A percentile compares a stretch with the other conserved stretches of the same genome.
Conservation (phyloP, 2,329 filamentous ascomycete species). For the Pyrenophora seminiperda region DNA sequence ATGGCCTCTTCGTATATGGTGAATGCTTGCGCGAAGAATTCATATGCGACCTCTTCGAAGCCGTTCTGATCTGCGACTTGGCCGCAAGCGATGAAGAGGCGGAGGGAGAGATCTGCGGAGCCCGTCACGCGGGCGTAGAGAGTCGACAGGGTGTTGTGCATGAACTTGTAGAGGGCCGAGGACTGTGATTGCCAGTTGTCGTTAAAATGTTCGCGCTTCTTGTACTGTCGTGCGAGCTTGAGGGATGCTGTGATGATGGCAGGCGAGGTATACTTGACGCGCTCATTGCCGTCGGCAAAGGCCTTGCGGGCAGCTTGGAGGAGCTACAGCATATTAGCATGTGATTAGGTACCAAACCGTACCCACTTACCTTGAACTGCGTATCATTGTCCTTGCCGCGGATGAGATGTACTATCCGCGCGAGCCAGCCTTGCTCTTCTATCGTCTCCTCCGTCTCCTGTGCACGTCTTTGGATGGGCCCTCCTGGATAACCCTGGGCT, state of each 20-base stretch:
- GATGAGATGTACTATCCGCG: slow-evolving; percentile 87
- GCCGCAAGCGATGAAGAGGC: slow-evolving; percentile 88
- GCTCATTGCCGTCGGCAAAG: slow-evolving; percentile 89
- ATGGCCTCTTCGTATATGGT: slow-evolving; percentile 97
- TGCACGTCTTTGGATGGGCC: slow-evolving; percentile 72
- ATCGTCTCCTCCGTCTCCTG: slow-evolving; percentile 95
- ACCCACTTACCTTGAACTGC: slow-evolving; percentile 71
- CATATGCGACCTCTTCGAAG: slow-evolving; percentile 95
- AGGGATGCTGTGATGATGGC: slow-evolving; percentile 88
- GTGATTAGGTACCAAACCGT: too few relatives aligned
- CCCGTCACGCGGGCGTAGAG: slow-evolving; percentile 87
- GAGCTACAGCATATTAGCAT: slow-evolving; percentile 56
- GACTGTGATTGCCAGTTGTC: slow-evolving; percentile 75
- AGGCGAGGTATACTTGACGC: slow-evolving; percentile 93
- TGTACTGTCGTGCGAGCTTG: slow-evolving; percentile 86
- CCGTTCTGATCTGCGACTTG: slow-evolving; percentile 90
- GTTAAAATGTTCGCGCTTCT: slow-evolving; percentile 84
- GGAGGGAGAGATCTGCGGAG: slow-evolving; percentile 84
- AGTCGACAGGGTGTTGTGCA: slow-evolving; percentile 84
- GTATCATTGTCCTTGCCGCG: slow-evolving; percentile 85
- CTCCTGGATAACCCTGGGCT: slow-evolving; percentile 81
- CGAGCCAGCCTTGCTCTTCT: slow-evolving; percentile 97
- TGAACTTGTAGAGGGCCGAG: slow-evolving; percentile 90
- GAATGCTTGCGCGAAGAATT: slow-evolving; percentile 98
- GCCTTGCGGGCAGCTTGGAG: slow-evolving; percentile 86